phyloP scores from a whole-genome alignment of 345 rosid species.

The Salix brachista region DNA sequence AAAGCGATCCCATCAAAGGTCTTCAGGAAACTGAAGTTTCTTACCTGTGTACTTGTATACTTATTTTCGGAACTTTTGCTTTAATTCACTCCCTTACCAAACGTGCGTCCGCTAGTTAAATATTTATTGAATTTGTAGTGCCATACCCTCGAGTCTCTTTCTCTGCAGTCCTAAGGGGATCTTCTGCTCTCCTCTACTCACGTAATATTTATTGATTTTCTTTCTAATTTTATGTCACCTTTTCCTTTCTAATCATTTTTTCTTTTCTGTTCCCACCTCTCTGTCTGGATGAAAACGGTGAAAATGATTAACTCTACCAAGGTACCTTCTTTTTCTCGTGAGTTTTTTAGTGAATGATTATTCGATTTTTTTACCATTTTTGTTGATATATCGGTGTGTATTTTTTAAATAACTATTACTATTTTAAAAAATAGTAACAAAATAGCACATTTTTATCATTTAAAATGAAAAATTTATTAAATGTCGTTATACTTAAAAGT shows the following conservation, averaged over 20 bases:
- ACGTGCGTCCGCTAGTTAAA: neutral
- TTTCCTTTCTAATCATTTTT: slow-evolving; percentile 18
- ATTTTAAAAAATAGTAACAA: no score
- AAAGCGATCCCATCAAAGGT: slow-evolving; percentile 25
- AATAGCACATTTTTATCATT: no score
- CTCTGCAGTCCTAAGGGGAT: slow-evolving; percentile 5
- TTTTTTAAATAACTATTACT: no score
- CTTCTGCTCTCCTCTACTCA: slow-evolving; percentile 20
- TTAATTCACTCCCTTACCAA: slow-evolving; percentile 3
- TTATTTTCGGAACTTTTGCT: neutral
- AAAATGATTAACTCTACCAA: neutral
- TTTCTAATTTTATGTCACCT: slow-evolving; percentile 21
- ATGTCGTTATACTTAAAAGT: no score
- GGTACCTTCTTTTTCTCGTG: neutral
- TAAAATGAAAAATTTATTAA: no score
- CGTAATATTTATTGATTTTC: slow-evolving; percentile 11
- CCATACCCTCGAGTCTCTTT: neutral
- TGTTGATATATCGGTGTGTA: no score
- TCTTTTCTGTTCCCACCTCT: slow-evolving; percentile 12
- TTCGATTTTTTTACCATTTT: neutral
- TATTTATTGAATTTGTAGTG: no score
- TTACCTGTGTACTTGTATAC: neutral
- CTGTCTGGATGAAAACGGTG: slow-evolving; percentile 14
- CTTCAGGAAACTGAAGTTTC: slow-evolving; percentile 14
- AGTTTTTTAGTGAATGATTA: neutral